Evolutionary conservation across 2,329 filamentous ascomycete genomes (phyloP), one percentile per base, ranked within the genome.

Genomic region (Exophiala calicioides): DNA sequence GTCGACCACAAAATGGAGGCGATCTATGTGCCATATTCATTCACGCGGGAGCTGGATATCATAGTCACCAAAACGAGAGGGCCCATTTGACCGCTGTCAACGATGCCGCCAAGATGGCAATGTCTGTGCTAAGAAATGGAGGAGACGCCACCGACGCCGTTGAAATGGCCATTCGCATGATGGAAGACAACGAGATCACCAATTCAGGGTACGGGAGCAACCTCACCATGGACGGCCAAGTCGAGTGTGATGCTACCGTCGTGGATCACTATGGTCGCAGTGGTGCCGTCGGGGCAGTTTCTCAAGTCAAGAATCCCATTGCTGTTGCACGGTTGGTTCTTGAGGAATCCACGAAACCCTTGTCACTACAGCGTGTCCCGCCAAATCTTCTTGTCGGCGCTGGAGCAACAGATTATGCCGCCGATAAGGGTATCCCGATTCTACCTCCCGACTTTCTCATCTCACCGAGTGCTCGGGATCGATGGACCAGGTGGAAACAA

Each of bases 121-220:
- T 97, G 87, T 78, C 77, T 39, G 78, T 94, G 51, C 73, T 98
- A 50, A 86, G 80, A 60, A 80, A 79, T 53, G 93, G 93, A 18
- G 86, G 84, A 7, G 82, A 83, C 31, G 88, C 93, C 3, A 77
- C 91, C 3, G 89, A 97, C 62, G 93, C 90, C 12, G 86, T 96
- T 16, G 93, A 96, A 67, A 85, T 86, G 39, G 89, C 93, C 21
- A 82, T 98, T 60, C 88, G 85, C 58, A 76, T 88, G 15, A 81
- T 98, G 13, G 93, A 98, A 69, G 88, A 98, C 64, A 84, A 86
- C 47, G 90, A 96, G 61, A 94, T 98, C 57, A 98, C 94, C 26
- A 98, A 98, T 65, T 88, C 91, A 27, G 93, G 93, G 0, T 97
- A 87, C 64, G 93, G 94, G 35, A 98, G 93, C 69, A 98, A 98